Percentiles rank a stretch among this genome's conserved stretches.
Evolutionary conservation across 208 protist species (phyloP).

Genomic region (Phytomonas serpens): DNA sequence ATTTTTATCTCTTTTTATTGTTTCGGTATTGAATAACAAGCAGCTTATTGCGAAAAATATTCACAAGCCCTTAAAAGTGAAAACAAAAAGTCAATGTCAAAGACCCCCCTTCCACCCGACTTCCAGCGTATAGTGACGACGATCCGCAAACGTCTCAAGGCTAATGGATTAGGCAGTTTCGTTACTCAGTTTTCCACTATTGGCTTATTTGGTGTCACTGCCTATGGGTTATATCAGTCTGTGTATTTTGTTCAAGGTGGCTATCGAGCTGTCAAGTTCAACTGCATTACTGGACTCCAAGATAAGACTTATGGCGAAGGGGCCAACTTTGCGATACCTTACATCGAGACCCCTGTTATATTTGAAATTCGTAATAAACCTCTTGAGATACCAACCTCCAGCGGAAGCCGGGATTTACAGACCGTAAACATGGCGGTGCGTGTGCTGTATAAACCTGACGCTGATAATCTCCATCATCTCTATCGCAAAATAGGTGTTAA

Average conservation of each 20-base stretch:
- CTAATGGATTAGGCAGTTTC: constrained; percentile 65
- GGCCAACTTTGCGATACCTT: constrained; percentile 95
- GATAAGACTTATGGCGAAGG: constrained; percentile 92
- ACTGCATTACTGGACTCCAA: constrained; percentile 92
- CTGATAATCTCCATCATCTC: constrained; percentile 90
- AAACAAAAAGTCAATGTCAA: constrained; percentile 22
- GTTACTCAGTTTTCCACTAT: constrained; percentile 46
- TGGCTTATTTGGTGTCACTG: constrained; percentile 34
- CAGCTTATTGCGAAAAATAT: constrained; percentile 8
- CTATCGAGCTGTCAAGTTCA: constrained; percentile 96
- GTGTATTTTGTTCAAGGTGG: constrained; percentile 96
- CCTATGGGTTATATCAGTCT: constrained; percentile 76
- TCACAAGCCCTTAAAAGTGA: background rate
- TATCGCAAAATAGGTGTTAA: constrained; percentile 94
- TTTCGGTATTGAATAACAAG: constrained; percentile 11
- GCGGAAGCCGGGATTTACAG: constrained; percentile 95
- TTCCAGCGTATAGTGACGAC: constrained; percentile 64
- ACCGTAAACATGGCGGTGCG: constrained; percentile 98
- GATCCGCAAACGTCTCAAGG: constrained; percentile 44
- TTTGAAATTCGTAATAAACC: constrained; percentile 95
- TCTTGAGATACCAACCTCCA: constrained; percentile 81
- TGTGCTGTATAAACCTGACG: constrained; percentile 95
- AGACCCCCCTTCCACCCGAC: constrained; percentile 65
- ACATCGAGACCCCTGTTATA: constrained; percentile 94
- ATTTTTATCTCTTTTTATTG: constrained; percentile 6